phyloP scores from a whole-genome alignment of 352 stramenopile genomes.

The Phytophthora pistaciae region DNA sequence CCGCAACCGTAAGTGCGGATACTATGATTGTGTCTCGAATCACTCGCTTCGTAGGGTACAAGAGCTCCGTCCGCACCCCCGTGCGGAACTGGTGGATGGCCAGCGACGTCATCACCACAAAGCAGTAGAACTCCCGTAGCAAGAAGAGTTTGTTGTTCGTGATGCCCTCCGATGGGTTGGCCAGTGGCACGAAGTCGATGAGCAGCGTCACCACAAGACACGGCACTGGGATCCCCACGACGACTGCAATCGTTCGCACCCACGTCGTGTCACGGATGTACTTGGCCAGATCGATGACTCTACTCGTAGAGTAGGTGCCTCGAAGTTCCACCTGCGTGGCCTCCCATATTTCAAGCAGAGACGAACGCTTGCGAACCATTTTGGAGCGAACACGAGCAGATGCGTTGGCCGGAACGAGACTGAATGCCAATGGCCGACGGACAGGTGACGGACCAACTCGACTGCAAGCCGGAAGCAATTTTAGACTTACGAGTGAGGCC shows the following conservation, averaged over 20 bases:
- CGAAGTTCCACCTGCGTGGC: conserved; percentile 7
- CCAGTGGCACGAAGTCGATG: conserved; percentile 2
- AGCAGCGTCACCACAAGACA: conserved; percentile 8
- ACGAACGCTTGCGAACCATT: conserved; percentile 2
- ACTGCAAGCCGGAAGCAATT: too few species aligned
- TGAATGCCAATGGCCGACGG: neutral
- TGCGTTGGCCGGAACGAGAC: neutral
- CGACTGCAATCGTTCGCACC: neutral
- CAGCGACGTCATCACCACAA: neutral
- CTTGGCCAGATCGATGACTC: conserved; percentile 5
- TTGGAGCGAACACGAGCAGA: neutral
- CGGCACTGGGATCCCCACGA: neutral
- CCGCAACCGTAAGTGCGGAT: neutral
- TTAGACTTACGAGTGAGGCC: neutral
- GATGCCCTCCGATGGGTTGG: neutral
- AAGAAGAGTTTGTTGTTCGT: conserved; percentile 4
- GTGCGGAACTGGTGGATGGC: neutral
- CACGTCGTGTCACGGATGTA: neutral
- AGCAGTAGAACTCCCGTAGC: neutral
- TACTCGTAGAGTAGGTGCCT: neutral
- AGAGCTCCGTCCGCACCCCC: neutral
- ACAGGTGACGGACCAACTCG: neutral
- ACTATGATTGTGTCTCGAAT: conserved; percentile 12
- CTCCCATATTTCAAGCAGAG: conserved; percentile 3
- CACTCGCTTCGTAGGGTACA: neutral